Evolutionary conservation across 495 filamentous ascomycete species (phyloP).

Genomic region (Trichoderma asperelloides): DNA sequence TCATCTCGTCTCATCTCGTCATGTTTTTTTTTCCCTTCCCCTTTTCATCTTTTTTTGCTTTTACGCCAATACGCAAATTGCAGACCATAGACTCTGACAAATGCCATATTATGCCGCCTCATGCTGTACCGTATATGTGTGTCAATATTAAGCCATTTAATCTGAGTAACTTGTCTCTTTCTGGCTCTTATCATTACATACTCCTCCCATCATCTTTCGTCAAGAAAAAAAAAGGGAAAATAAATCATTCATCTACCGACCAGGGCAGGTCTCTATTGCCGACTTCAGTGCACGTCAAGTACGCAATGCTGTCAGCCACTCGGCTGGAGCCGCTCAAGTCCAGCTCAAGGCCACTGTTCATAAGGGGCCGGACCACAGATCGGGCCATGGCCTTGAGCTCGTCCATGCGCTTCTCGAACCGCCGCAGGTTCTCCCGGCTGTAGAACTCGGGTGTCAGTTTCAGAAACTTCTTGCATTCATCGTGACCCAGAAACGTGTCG

Average conservation of each 20-base stretch:
- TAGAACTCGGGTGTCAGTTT: constrained; percentile 65
- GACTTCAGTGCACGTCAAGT: constrained; percentile 65
- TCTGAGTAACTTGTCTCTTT: not conserved
- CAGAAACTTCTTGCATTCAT: constrained; percentile 81
- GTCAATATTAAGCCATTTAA: not conserved
- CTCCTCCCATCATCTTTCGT: not conserved
- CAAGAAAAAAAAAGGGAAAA: not conserved
- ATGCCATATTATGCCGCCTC: no score
- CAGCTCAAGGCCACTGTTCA: constrained; percentile 73
- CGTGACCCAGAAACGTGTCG: constrained; percentile 63
- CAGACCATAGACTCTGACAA: not conserved
- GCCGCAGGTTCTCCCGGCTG: constrained; percentile 61
- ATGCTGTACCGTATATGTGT: not conserved
- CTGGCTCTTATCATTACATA: not conserved
- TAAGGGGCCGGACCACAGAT: constrained; percentile 75
- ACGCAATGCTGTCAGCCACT: constrained; percentile 36
- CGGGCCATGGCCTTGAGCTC: constrained; percentile 76
- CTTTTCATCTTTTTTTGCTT: not conserved
- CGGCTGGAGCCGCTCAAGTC: constrained; percentile 37
- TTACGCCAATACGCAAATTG: not conserved
- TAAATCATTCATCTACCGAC: constrained; percentile 19
- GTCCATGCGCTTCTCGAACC: constrained; percentile 78
- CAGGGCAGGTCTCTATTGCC: constrained; percentile 62
- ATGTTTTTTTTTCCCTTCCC: not conserved
- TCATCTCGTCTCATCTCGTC: not conserved